Percentiles rank a stretch among this genome's conserved stretches.
Conservation (phyloP, 192 early-diverging fungal genomes). For the Gaertneriomyces semiglobifer region DNA sequence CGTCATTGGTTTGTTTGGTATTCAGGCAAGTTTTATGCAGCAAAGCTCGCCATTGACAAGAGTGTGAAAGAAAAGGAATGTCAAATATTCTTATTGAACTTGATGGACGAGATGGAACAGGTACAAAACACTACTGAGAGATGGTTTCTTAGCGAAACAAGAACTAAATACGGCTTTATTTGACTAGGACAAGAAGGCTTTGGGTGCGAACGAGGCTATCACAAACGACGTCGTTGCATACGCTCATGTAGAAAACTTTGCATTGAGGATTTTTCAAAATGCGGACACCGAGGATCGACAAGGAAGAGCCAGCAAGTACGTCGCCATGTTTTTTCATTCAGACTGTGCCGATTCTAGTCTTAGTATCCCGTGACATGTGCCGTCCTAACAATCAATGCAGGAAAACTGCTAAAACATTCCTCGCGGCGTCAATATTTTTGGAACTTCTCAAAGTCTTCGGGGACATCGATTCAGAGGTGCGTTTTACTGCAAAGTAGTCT, state of each 20-base stretch:
- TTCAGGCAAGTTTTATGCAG: slow-evolving; percentile 79
- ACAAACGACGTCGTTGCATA: slow-evolving; percentile 71
- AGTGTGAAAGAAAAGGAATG: slow-evolving; percentile 50
- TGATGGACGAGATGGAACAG: slow-evolving; percentile 80
- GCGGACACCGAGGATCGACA: slow-evolving; percentile 90
- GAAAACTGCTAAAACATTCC: slow-evolving; percentile 79
- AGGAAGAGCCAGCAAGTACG: slow-evolving; percentile 75
- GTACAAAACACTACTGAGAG: slow-evolving; percentile 35
- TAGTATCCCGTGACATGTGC: background rate
- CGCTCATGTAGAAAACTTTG: slow-evolving; percentile 86
- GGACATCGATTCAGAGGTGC: slow-evolving; percentile 37
- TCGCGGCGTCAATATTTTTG: slow-evolving; percentile 85
- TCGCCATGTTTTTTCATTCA: background rate
- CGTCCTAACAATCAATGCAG: slow-evolving; percentile 33
- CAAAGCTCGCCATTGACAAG: slow-evolving; percentile 66
- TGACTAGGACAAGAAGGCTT: slow-evolving; percentile 65
- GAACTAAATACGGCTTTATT: background rate
- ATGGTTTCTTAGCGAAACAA: background rate
- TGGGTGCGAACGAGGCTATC: slow-evolving; percentile 66
- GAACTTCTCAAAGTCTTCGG: slow-evolving; percentile 83
- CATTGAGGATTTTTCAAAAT: slow-evolving; percentile 77
- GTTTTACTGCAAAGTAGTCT: slow-evolving; percentile 5
- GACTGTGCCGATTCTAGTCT: background rate
- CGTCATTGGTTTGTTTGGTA: slow-evolving; percentile 1
- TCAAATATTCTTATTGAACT: slow-evolving; percentile 59